Evolutionary conservation across 1,284 basidiomycete genomes (phyloP), one percentile per base, ranked within the genome.

Genomic region (Malassezia psittaci): DNA sequence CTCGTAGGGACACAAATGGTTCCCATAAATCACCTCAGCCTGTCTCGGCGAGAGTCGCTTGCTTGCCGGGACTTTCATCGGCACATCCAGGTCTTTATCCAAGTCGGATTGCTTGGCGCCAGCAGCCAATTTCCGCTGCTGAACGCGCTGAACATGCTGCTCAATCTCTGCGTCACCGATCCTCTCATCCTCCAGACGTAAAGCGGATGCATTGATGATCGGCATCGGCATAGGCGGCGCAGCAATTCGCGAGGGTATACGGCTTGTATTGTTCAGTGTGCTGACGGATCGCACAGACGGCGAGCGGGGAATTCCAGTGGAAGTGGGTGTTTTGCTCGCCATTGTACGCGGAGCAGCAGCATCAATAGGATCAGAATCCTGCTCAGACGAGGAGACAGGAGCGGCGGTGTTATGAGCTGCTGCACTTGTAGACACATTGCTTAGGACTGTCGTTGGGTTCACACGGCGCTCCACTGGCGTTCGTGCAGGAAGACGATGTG

Each of bases 81-180:
- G 94, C 79, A 98, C 98, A 49, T 85, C 84, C 52, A 94, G 81
- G 68, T 96, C 79, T 51, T 86, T 86, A 61, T 94, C 88, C 47
- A 98, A 77, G 63, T 96, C 88, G 61, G 87, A 85, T 69, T 87
- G 87, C 38, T 82, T 83, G 8, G 73, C 69, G 36, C 90, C 90
- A 16, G 81, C 80, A 2, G 89, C 86, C 52, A 91, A 77, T 75
- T 87, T 89, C 78, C 89, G 88, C 12, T 86, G 83, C 63, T 90
- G 86, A 65, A 94, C 87, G 33, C 90, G 82, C 63, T 83, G 82
- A 59, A 96, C 89, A 75, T 96, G 98, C 59, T 87, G 85, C 68
- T 87, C 78, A 93, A 99, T 98, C 78, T 99, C 94, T 60, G 90
- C 88, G 69, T 99, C 94, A 18, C 88, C 94, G 12, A 85, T 77